These are phyloP conservation scores for Pseudocercospora fijiensis DNA, from an alignment of 2,329 filamentous ascomycete genomes.

Conservation along the genomic window DNA sequence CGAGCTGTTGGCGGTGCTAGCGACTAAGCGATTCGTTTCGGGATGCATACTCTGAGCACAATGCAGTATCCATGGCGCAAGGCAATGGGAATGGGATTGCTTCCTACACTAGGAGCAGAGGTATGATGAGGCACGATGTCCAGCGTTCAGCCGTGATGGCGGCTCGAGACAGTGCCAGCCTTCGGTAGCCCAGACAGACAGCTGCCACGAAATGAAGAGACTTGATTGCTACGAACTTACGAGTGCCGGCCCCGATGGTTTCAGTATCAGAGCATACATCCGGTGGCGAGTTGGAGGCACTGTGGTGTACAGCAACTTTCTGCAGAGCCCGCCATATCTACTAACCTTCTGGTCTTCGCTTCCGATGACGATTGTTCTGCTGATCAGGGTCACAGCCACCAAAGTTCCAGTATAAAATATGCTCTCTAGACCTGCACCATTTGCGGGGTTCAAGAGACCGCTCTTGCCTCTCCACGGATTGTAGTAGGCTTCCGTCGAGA, in stretches of 20 bases:
- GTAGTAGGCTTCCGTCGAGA: too few relatives aligned
- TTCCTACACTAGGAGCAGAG: constrained; percentile 11
- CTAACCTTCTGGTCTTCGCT: background rate
- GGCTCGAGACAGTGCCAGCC: constrained; percentile 15
- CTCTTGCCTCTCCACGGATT: too few relatives aligned
- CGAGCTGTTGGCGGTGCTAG: constrained; percentile 20
- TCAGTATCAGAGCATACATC: background rate
- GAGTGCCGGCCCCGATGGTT: background rate
- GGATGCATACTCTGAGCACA: constrained; percentile 15
- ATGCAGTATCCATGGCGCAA: constrained; percentile 18
- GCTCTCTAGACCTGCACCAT: too few relatives aligned
- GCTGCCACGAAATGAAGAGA: constrained; percentile 23
- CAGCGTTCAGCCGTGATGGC: constrained; percentile 1
- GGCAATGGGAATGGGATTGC: constrained; percentile 17
- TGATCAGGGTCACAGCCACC: too few relatives aligned
- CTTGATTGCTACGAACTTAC: constrained; percentile 18
- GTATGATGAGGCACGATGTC: constrained; percentile 8
- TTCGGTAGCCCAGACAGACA: constrained; percentile 22
- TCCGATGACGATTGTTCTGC: background rate
- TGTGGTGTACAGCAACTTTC: background rate
- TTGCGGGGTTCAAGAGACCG: too few relatives aligned
- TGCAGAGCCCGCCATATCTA: background rate
- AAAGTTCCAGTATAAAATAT: too few relatives aligned
- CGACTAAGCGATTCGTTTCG: constrained; percentile 19
- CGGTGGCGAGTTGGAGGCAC: background rate